Conservation (phyloP, 345 rosid genomes). For the Rhizophora mangle region DNA sequence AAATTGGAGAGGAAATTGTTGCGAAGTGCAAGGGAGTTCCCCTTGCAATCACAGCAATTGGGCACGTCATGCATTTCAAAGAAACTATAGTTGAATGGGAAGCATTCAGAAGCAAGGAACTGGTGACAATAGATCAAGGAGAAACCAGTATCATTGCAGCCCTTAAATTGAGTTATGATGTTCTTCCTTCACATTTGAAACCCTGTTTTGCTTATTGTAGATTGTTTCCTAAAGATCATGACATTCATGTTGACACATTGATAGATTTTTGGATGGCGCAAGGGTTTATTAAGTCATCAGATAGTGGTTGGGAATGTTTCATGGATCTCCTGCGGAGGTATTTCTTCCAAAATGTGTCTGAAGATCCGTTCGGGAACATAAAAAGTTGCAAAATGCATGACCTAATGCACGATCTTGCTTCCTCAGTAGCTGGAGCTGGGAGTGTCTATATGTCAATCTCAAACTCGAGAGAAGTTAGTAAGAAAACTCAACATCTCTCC, state of each 20-base stretch:
- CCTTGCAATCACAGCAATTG: too few species aligned
- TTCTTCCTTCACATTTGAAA: slow-evolving; percentile 28
- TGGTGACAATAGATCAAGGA: too few species aligned
- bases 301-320: too few species aligned
- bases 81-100: too few species aligned
- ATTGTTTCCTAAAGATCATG: slow-evolving; percentile 21
- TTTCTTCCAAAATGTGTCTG: neutral
- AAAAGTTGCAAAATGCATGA: slow-evolving; percentile 18
- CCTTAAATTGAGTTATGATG: neutral
- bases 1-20: too few species aligned
- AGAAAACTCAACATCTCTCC: slow-evolving; percentile 5
- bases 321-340: too few species aligned
- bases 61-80: too few species aligned
- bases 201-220: slow-evolving; percentile 32
- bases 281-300: too few species aligned
- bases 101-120: neutral
- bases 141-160: too few species aligned
- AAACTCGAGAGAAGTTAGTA: fast-evolving
- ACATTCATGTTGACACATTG: neutral
- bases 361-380: neutral
- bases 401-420: slow-evolving; percentile 21
- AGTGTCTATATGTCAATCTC: too few species aligned
- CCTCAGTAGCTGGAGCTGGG: neutral
- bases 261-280: slow-evolving; percentile 18
- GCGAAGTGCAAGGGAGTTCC: too few species aligned